A percentile compares a stretch with the other conserved stretches of the same genome.
Conservation (phyloP, 805 yeast species). For the Pichia heedii region DNA sequence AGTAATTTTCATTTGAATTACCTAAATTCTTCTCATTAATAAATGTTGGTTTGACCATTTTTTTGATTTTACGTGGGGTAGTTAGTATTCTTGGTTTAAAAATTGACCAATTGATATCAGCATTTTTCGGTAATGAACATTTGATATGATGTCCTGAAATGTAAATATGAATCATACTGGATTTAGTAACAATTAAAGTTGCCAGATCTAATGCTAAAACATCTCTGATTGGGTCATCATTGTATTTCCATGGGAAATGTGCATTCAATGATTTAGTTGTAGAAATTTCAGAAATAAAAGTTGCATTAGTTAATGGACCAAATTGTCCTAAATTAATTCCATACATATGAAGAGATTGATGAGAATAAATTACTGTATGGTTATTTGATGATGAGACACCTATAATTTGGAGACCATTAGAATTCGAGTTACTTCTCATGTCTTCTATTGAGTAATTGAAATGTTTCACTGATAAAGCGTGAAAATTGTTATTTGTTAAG, state of each 20-base stretch:
- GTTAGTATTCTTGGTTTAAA: slow-evolving; percentile 48
- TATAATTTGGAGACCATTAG: slow-evolving; percentile 13
- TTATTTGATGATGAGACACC: slow-evolving; percentile 56
- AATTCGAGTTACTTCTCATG: too few relatives aligned
- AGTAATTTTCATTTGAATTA: slow-evolving; percentile 29
- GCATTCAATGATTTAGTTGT: slow-evolving; percentile 4
- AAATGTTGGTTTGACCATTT: slow-evolving; percentile 25
- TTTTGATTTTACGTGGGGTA: slow-evolving; percentile 26
- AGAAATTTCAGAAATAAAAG: slow-evolving; percentile 30
- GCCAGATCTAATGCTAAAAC: slow-evolving; percentile 60
- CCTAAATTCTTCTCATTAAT: background rate
- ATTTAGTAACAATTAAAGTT: slow-evolving; percentile 54
- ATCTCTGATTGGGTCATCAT: slow-evolving; percentile 40
- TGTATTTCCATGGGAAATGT: slow-evolving; percentile 34
- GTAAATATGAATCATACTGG: slow-evolving; percentile 54
- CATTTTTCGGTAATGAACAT: slow-evolving; percentile 28
- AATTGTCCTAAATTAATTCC: slow-evolving; percentile 78
- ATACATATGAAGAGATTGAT: slow-evolving; percentile 49
- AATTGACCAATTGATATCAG: slow-evolving; percentile 36
- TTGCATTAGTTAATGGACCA: slow-evolving; percentile 33
- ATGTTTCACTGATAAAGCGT: slow-evolving; percentile 3
- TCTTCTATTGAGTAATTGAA: too few relatives aligned
- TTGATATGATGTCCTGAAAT: slow-evolving; percentile 49
- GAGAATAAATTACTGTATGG: slow-evolving; percentile 55
- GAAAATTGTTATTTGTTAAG: too few relatives aligned